Conservation (phyloP, 2,329 filamentous ascomycete species). For the Atkinsonella hypoxylon region DNA sequence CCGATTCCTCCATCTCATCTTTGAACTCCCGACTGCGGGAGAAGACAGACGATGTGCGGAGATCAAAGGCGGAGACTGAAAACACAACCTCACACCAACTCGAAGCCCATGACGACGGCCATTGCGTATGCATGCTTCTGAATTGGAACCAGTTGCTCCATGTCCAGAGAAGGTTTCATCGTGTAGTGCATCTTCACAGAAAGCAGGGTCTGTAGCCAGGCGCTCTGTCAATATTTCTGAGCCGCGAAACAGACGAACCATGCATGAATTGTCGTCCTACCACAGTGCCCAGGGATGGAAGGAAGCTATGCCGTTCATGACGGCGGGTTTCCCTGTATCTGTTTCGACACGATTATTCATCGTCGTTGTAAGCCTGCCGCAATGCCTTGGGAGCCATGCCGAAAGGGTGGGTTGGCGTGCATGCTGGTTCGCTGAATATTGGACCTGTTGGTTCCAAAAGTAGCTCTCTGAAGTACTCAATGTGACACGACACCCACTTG, state of each 20-base stretch:
- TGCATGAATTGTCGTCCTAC: not conserved
- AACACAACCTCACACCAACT: not conserved
- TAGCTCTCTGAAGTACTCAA: not conserved
- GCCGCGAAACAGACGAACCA: not conserved
- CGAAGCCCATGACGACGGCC: not conserved
- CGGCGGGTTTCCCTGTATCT: not conserved
- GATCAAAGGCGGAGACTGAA: not conserved
- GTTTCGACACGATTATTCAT: not conserved
- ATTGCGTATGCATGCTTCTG: conserved; percentile 1
- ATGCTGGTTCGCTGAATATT: conserved; percentile 1
- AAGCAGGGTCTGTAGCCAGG: not conserved
- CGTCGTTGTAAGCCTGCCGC: conserved; percentile 1
- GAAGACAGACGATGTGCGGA: conserved; percentile 1
- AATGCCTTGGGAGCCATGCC: conserved; percentile 1
- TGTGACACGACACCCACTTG: no score
- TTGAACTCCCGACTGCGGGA: not conserved
- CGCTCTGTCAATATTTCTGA: not conserved
- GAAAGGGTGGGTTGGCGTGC: conserved; percentile 4
- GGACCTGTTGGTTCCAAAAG: not conserved
- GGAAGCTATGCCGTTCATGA: not conserved
- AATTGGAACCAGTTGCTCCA: not conserved
- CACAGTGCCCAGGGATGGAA: no score
- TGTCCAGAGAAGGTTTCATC: not conserved
- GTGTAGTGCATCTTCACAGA: not conserved
- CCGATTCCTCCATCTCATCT: not conserved